Conservation (phyloP, 768 basidiomycete genomes). For the Suillus variegatus region DNA sequence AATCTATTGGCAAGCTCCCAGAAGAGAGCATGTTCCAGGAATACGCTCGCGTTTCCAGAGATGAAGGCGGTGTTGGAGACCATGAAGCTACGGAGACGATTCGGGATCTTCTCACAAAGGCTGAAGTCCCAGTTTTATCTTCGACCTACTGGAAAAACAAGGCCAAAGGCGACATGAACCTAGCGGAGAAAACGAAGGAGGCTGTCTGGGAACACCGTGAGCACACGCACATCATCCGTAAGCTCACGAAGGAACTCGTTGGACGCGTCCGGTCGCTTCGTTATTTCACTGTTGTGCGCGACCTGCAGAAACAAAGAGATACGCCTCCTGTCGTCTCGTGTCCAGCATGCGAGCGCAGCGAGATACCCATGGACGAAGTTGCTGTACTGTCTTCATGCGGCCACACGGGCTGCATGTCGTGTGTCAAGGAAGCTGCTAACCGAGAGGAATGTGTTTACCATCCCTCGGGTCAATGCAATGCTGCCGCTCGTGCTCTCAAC, state of each 20-base stretch:
- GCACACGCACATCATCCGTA: slow-evolving; percentile 82
- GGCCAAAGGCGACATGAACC: slow-evolving; percentile 53
- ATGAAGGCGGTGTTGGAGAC: slow-evolving; percentile 75
- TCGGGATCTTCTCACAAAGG: slow-evolving; percentile 59
- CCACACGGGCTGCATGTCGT: slow-evolving; percentile 79
- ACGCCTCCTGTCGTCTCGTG: slow-evolving; percentile 61
- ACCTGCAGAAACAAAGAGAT: slow-evolving; percentile 77
- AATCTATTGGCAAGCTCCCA: slow-evolving; percentile 58
- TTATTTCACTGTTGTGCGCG: slow-evolving; percentile 90
- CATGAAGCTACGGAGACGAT: slow-evolving; percentile 70
- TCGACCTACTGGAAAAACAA: slow-evolving; percentile 39
- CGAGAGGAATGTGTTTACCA: slow-evolving; percentile 82
- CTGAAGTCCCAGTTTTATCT: slow-evolving; percentile 44
- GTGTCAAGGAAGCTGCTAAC: slow-evolving; percentile 72
- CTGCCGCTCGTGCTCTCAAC: slow-evolving; percentile 79
- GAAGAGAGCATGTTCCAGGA: slow-evolving; percentile 82
- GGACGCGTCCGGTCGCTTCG: slow-evolving; percentile 89
- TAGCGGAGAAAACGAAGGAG: slow-evolving; percentile 60
- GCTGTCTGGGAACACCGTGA: slow-evolving; percentile 82
- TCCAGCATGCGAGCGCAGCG: slow-evolving; percentile 56
- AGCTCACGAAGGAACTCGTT: slow-evolving; percentile 84
- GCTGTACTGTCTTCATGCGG: slow-evolving; percentile 92
- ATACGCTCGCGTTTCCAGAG: slow-evolving; percentile 67
- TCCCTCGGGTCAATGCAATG: slow-evolving; percentile 67
- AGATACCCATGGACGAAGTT: slow-evolving; percentile 64